phyloP scores from a whole-genome alignment of 352 stramenopile species.

The Phytopythium aichiense region DNA sequence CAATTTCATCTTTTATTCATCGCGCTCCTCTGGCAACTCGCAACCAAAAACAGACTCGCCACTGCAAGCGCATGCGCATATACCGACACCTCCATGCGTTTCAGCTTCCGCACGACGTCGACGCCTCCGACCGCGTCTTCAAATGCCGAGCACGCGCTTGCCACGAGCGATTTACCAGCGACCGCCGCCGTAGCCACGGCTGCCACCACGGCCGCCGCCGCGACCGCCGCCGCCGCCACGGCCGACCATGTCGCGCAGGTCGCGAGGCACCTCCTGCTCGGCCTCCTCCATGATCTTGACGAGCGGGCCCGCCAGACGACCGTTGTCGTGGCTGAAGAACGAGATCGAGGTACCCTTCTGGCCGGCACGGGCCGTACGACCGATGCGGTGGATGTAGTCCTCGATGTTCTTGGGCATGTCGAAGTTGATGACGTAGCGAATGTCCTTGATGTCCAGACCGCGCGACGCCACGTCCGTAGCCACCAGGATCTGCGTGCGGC shows the following conservation, averaged over 20 bases:
- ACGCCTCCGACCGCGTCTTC: background rate
- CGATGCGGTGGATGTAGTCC: slow-evolving; percentile 98
- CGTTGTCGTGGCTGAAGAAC: slow-evolving; percentile 94
- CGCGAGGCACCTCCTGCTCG: slow-evolving; percentile 84
- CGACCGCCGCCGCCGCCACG: slow-evolving; percentile 57
- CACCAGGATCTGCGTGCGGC: slow-evolving; percentile 93
- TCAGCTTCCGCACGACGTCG: background rate
- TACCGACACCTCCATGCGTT: background rate
- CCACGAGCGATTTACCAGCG: slow-evolving; percentile 38
- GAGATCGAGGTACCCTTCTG: slow-evolving; percentile 93
- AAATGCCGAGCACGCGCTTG: background rate
- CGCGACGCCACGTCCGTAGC: slow-evolving; percentile 99
- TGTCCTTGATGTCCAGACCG: slow-evolving; percentile 99
- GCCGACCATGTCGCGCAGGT: slow-evolving; percentile 67
- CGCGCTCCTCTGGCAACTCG: background rate
- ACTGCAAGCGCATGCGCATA: background rate
- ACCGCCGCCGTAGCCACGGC: slow-evolving; percentile 41
- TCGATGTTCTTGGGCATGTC: slow-evolving; percentile 99
- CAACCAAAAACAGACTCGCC: slow-evolving; percentile 1
- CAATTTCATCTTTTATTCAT: too few relatives aligned
- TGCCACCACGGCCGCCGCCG: slow-evolving; percentile 53
- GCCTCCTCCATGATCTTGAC: slow-evolving; percentile 89
- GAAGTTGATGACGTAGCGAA: slow-evolving; percentile 99
- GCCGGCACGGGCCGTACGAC: slow-evolving; percentile 96
- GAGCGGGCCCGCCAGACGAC: slow-evolving; percentile 69